Evolutionary conservation across 257 asterid species (phyloP).

Genomic region (Petunia secreta): DNA sequence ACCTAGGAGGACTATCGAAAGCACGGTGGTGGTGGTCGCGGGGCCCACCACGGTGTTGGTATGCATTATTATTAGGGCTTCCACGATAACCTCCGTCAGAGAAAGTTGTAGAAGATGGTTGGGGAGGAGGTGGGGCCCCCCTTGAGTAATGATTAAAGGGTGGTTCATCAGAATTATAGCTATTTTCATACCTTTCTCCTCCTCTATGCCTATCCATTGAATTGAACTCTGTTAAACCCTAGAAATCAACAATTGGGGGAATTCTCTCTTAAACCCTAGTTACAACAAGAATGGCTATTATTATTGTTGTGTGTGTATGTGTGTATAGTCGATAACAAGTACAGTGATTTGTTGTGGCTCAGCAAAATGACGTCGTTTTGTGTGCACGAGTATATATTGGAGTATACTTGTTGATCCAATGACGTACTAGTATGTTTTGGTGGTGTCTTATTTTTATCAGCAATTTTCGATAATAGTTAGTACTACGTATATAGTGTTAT

Average conservation of each 20-base stretch:
- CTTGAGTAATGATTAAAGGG: slow-evolving; percentile 12
- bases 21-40: slow-evolving; percentile 20
- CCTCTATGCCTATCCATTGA: slow-evolving; percentile 63
- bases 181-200: slow-evolving; percentile 45
- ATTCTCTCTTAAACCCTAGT: neutral
- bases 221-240: neutral
- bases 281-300: neutral
- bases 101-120: slow-evolving; percentile 16
- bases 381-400: neutral
- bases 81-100: slow-evolving; percentile 31
- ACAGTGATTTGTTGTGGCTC: neutral
- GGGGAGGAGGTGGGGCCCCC: neutral
- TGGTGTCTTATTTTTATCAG: no score
- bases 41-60: neutral
- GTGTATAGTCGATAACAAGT: neutral
- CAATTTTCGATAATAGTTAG: no score
- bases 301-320: neutral
- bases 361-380: neutral
- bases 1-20: slow-evolving; percentile 43
- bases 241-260: neutral
- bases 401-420: no score
- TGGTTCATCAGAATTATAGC: slow-evolving; percentile 35
- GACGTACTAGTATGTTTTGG: no score
- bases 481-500: no score
- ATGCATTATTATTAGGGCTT: slow-evolving; percentile 17